Percentiles rank a stretch among this genome's conserved stretches.
phyloP scores from a whole-genome alignment of 257 asterid genomes.

The Perilla frutescens region DNA sequence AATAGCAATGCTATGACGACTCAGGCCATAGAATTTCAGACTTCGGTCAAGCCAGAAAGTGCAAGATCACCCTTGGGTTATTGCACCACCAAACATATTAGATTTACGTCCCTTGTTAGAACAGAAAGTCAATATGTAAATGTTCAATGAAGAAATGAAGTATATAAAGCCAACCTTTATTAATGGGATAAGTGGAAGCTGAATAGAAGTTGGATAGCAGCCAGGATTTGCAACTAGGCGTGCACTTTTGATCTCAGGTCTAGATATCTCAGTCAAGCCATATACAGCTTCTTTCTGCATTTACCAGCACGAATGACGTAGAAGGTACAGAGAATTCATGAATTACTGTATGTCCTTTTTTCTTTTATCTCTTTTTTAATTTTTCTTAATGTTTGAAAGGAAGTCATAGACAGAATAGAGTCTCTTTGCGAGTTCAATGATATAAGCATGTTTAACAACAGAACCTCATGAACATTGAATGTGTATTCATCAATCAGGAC shows the following conservation, averaged over 20 bases:
- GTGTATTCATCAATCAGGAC: constrained; percentile 10
- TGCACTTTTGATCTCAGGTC: constrained; percentile 71
- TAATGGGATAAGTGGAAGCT: constrained; percentile 91
- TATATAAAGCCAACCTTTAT: constrained; percentile 59
- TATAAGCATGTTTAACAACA: not conserved
- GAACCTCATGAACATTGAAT: not conserved
- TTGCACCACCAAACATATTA: not conserved
- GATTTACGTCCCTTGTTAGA: not conserved
- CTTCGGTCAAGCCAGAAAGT: not conserved
- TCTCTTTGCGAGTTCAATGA: not conserved
- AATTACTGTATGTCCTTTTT: not conserved
- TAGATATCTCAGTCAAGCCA: constrained; percentile 86
- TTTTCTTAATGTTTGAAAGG: not conserved
- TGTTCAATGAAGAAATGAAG: too few species aligned
- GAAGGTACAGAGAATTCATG: not conserved
- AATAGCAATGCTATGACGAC: not conserved
- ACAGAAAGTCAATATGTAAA: not conserved
- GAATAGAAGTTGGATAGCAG: constrained; percentile 92
- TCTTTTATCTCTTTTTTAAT: not conserved
- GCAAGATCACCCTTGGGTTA: not conserved
- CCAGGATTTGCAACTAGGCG: constrained; percentile 97
- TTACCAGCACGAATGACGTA: constrained; percentile 12
- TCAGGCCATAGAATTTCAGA: not conserved
- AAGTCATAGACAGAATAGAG: not conserved
- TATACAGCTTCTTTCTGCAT: constrained; percentile 89